Base-by-base conservation (phyloP, 345 rosid species). In the Euphorbia peplus region DNA sequence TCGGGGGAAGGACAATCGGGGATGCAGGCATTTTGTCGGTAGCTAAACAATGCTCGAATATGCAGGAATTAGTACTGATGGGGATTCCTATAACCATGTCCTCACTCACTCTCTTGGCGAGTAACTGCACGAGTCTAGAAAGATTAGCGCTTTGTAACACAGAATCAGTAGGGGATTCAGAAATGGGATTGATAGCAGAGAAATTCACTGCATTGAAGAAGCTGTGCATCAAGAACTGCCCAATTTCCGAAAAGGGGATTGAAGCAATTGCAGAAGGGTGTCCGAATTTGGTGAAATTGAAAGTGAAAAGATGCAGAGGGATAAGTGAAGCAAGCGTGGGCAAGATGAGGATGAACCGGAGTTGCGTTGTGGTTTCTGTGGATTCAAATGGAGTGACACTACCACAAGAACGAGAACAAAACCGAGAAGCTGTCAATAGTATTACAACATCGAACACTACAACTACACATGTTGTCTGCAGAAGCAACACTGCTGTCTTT, bases 191-290 rank as follows among this genome's bases (percentile, higher is more conserved):
- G 1, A 74, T 83, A 12, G 84, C 70, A 30, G 53, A 60, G 15
- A 83, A 83, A 55, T 83, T 74, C 71, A 19, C 8, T 9, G 79
- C 80, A 5, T 37, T 83, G 74, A 83, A 79, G 77, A 83, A 81
- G 78, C 81, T 83, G 3, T 83, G 87, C 76, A 72, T 83, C 32
- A 83, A 83, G 77, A 83, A 70, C 54, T 81, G 87, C 65, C 84
- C 87, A 2, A 62, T 83, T 19, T 71, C 87, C 0, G 69, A 63
- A 37, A 22, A 28, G 7, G 84, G 84, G n/a, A 72, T 83, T 1
- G 75, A 69, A 73, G 83, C 81, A 2, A 68, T 80, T 2, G 81
- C 69, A 1, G 64, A 42, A 1, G 87, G 87, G 16, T 83, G 83
- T 22, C 66, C 81, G 6, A 74, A 63, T 59, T 70, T 83, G 62